Conservation (phyloP, 352 stramenopile genomes). For the Globisporangium nagaii region DNA sequence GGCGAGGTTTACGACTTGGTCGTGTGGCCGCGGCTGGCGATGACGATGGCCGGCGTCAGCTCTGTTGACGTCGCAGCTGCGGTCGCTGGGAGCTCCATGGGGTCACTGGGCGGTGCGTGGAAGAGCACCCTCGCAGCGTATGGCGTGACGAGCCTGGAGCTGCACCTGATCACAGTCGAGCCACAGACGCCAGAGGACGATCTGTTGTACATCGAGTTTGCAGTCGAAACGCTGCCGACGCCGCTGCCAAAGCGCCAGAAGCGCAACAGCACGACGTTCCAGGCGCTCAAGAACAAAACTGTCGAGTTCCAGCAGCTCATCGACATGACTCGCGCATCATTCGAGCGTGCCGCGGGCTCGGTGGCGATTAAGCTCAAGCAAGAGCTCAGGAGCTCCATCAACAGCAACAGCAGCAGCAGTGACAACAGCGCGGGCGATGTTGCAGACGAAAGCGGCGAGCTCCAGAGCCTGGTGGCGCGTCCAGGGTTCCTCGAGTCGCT, state of each 20-base stretch:
- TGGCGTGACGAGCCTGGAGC: not conserved
- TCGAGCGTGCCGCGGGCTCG: not conserved
- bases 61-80: not conserved
- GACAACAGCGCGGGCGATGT: not conserved
- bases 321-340: not conserved
- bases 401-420: not conserved
- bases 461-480: not conserved
- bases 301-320: conserved; percentile 2
- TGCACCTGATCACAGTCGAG: conserved; percentile 6
- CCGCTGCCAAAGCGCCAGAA: conserved; percentile 4
- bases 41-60: conserved; percentile 10
- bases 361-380: not conserved
- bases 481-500: conserved; percentile 9
- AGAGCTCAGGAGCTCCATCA: not conserved
- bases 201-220: not conserved
- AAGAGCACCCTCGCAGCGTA: conserved; percentile 1
- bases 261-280: conserved; percentile 3
- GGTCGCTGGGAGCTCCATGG: not conserved
- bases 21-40: conserved; percentile 7
- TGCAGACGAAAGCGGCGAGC: not conserved
- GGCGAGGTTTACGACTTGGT: conserved; percentile 10
- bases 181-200: conserved; percentile 6
- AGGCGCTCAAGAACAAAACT: not conserved
- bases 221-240: not conserved
- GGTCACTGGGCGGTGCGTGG: not conserved